These are phyloP conservation scores for Trichoderma brevicompactum DNA, from an alignment of 2,329 filamentous ascomycete genomes.

Conservation along the genomic window DNA sequence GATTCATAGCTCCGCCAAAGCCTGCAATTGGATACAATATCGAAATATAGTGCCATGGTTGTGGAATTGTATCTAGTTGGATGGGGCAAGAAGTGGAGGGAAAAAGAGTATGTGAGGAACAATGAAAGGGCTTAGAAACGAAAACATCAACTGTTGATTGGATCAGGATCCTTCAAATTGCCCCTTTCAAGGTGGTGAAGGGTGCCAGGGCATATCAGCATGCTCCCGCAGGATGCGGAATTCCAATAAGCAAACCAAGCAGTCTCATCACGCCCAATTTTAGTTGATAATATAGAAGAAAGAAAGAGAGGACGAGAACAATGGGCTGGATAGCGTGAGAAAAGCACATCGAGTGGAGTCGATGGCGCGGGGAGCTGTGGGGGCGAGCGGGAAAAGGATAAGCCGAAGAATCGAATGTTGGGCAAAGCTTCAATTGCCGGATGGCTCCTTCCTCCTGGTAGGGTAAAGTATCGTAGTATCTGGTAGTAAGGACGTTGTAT, in stretches of 20 bases:
- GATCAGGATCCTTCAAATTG: constrained; percentile 70
- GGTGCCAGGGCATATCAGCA: constrained; percentile 69
- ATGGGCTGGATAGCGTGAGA: constrained; percentile 8
- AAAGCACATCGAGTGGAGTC: background rate
- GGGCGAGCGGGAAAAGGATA: constrained; percentile 19
- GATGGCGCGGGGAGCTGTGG: constrained; percentile 7
- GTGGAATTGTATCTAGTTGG: background rate
- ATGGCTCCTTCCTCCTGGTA: background rate
- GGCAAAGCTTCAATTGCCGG: background rate
- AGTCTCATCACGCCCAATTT: constrained; percentile 76
- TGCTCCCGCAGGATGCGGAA: constrained; percentile 58
- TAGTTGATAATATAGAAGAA: constrained; percentile 70
- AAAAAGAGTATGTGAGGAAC: background rate
- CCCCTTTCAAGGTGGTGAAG: constrained; percentile 64
- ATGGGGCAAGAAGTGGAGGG: background rate
- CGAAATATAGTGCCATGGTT: background rate
- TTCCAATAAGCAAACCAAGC: constrained; percentile 59
- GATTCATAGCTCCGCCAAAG: no score
- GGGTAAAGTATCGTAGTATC: no score
- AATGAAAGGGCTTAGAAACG: constrained; percentile 36
- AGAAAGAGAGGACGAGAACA: constrained; percentile 34
- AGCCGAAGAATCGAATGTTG: constrained; percentile 13
- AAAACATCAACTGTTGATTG: constrained; percentile 49
- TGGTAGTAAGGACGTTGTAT: no score
- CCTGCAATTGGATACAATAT: no score